Conservation (phyloP, 179 eudicot genomes). For the Gypsophila paniculata region DNA sequence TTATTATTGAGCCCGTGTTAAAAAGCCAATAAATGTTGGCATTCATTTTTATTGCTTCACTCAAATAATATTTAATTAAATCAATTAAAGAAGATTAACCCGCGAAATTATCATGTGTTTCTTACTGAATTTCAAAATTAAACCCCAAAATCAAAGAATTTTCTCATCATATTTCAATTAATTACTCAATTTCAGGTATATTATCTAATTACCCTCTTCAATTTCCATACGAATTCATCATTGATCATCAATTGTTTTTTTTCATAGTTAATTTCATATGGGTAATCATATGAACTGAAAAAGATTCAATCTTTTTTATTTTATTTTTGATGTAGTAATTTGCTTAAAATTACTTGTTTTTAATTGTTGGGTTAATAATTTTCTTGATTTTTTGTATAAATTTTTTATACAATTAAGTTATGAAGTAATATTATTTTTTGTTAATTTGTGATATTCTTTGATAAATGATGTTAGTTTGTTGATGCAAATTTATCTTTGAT, state of each 20-base stretch:
- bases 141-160: background rate
- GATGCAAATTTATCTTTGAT: background rate
- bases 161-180: background rate
- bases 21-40: too few species aligned
- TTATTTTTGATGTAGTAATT: background rate
- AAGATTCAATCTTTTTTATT: background rate
- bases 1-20: too few species aligned
- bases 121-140: background rate
- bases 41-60: too few species aligned
- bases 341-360: background rate
- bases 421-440: background rate
- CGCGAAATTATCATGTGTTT: background rate
- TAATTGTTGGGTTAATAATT: background rate
- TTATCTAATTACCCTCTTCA: background rate
- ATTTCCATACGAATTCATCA: background rate
- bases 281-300: background rate
- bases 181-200: constrained; percentile 10
- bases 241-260: background rate
- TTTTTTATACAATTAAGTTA: background rate
- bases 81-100: background rate
- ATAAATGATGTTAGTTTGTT: background rate
- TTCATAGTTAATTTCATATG: background rate
- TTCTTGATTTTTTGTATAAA: background rate
- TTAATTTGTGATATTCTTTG: background rate
- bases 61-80: too few species aligned